Conservation (phyloP, 495 filamentous ascomycete species). For the Neurospora sp. region DNA sequence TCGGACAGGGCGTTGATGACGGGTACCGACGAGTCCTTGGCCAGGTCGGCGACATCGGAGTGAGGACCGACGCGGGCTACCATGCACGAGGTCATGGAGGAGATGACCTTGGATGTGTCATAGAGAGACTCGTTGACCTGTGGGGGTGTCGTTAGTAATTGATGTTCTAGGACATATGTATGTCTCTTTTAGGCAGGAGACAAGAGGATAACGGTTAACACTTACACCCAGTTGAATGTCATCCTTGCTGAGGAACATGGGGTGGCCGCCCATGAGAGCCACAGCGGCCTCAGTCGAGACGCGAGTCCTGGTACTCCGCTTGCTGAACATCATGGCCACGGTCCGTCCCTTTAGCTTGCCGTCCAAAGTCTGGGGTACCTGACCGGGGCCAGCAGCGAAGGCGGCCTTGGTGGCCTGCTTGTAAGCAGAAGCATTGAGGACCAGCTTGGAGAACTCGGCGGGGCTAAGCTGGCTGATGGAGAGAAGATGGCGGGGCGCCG, state of each 20-base stretch:
- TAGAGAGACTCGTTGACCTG: slow-evolving; percentile 81
- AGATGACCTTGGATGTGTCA: slow-evolving; percentile 82
- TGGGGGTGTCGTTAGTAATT: slow-evolving; percentile 4
- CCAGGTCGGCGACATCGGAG: slow-evolving; percentile 66
- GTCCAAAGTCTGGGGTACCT: slow-evolving; percentile 41
- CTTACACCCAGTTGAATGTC: slow-evolving; percentile 90
- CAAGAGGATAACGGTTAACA: neutral
- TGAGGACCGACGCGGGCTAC: slow-evolving; percentile 83
- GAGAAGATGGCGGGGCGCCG: slow-evolving; percentile 67
- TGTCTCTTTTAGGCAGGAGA: neutral
- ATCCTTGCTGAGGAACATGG: slow-evolving; percentile 90
- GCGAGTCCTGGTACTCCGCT: slow-evolving; percentile 84
- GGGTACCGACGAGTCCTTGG: slow-evolving; percentile 72
- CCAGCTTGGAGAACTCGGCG: slow-evolving; percentile 66
- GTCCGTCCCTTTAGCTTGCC: slow-evolving; percentile 56
- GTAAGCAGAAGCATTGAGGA: slow-evolving; percentile 67
- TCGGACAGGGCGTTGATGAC: slow-evolving; percentile 92
- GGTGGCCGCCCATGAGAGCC: slow-evolving; percentile 73
- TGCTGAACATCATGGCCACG: slow-evolving; percentile 91
- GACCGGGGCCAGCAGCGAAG: slow-evolving; percentile 25
- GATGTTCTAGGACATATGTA: neutral
- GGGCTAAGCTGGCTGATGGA: slow-evolving; percentile 79
- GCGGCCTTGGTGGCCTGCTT: slow-evolving; percentile 72
- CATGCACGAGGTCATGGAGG: slow-evolving; percentile 83
- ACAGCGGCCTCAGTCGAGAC: slow-evolving; percentile 88